Evolutionary conservation across 148 eudicot genomes (phyloP), one percentile per base, ranked within the genome.

Genomic region (Dysphania ambrosioides): DNA sequence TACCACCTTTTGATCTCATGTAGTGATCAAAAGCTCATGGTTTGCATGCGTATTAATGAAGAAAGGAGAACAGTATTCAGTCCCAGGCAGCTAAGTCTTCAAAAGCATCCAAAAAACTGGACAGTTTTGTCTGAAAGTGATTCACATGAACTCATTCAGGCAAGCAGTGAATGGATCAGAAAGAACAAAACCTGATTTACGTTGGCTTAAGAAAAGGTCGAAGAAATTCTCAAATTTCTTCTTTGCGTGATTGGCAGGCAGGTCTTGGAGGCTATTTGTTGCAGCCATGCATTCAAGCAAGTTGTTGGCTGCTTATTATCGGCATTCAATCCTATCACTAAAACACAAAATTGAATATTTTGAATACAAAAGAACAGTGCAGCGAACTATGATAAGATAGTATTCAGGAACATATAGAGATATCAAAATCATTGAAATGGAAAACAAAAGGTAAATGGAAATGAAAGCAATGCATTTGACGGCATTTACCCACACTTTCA

Each of bases 291-390:
- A 88, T 95, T 95, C 84, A 95, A 84, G 83, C 90, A 92, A 72
- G 88, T 89, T 8, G 93, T 87, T 2, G 97, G 98, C 49, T 85
- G 81, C 79, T 85, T 85, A 72, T 95, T 92, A 80, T 88, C 89
- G 4, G 92, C 88, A 90, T 95, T 95, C 80, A 95, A 84, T 51
- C 99, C 99, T 72, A 95, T 83, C 79, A 97, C 99, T 95, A 87
- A 44, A 73, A 80, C 79, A 30, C 53, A 47, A 59, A 69, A 57
- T n/a, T 4, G 58, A 15, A 63, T 70, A 7, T 6, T 35, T 6
- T 0, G 0, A 16, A 68, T 1, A 40, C 21, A 35, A n/a, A n/a
- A n/a, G n/a, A n/a, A n/a, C n/a, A n/a, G n/a, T 30, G 40, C 5
- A 29, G 26, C 21, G 9, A 18, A 69, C n/a, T 12, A 24, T 66